Base-by-base conservation (phyloP, 176 grass and related monocot species). In the Avena eriantha region DNA sequence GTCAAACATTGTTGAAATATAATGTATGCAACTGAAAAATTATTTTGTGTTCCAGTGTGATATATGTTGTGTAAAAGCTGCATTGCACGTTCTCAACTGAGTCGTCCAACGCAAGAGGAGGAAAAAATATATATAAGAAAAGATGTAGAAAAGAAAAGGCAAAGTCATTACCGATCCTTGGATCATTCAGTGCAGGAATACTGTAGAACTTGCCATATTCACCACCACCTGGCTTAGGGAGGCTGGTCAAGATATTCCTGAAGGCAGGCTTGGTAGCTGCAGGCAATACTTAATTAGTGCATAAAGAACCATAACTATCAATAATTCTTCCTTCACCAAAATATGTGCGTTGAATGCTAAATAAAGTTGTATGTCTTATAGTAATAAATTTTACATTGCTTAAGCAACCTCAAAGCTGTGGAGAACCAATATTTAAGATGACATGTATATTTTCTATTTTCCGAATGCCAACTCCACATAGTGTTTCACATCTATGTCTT, bases 181-280 rank as follows among this genome's bases (percentile, higher is more conserved):
- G 91, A 93, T 98, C 95, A 77, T 93, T 92, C 76, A 98, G 80
- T 43, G 85, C 89, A 86, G 93, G 89, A 53, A 98, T 87, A 33
- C 93, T 93, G 87, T 90, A 98, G 87, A 88, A 98, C 73, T 98
- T 98, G 35, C 95, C 95, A 84, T 86, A 93, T 92, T 98, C 95
- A 68, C 95, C 93, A 56, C 91, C 95, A 49, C 83, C 93, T 41
- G 87, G 91, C 91, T 95, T 98, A 53, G 93, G 89, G 77, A 98
- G 95, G 85, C 58, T 88, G 23, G 93, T 98, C 78, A 98, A 84
- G 70, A 92, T 92, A 43, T 78, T 82, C 87, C 90, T 87, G 85
- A 92, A 98, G 58, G 71, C 71, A 85, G 48, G 11, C 48, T 95
- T 89, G 41, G 82, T 79, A 87, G 89, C 95, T 98, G 91, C 73